A percentile compares a stretch with the other conserved stretches of the same genome.
phyloP scores from a whole-genome alignment of 1,139 yeast species.

The Wickerhamomyces sp. region DNA sequence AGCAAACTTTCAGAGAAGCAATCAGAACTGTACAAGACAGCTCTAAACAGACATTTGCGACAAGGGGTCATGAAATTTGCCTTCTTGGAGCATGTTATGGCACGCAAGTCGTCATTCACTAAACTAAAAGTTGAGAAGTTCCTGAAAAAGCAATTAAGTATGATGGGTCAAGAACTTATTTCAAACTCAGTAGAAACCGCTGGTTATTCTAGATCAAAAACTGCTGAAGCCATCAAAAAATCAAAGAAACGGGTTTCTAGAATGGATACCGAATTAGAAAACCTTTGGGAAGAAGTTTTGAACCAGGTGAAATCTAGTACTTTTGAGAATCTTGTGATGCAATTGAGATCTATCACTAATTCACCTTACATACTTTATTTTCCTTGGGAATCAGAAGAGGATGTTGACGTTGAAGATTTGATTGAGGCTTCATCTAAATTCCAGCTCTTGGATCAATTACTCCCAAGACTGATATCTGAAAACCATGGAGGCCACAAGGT shows the following conservation, averaged over 20 bases:
- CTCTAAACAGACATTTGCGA: slow-evolving; percentile 45
- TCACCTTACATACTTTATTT: slow-evolving; percentile 81
- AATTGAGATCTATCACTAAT: slow-evolving; percentile 75
- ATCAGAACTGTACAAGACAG: slow-evolving; percentile 55
- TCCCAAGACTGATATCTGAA: slow-evolving; percentile 35
- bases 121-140: slow-evolving; percentile 37
- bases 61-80: slow-evolving; percentile 39
- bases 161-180: too few relatives aligned
- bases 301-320: slow-evolving; percentile 37
- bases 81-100: slow-evolving; percentile 41
- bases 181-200: neutral
- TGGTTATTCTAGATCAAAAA: slow-evolving; percentile 9
- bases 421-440: slow-evolving; percentile 64
- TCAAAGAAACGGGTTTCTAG: slow-evolving; percentile 2
- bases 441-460: slow-evolving; percentile 60
- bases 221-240: neutral
- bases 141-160: slow-evolving; percentile 29
- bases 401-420: slow-evolving; percentile 32
- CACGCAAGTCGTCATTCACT: slow-evolving; percentile 28
- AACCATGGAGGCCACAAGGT: slow-evolving; percentile 55
- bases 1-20: slow-evolving; percentile 65
- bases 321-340: slow-evolving; percentile 72
- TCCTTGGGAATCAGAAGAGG: slow-evolving; percentile 55
- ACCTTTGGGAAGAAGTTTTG: slow-evolving; percentile 25
- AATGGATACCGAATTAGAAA: neutral